Conservation (phyloP, 2,329 filamentous ascomycete genomes). For the Aureobasidium sp. region DNA sequence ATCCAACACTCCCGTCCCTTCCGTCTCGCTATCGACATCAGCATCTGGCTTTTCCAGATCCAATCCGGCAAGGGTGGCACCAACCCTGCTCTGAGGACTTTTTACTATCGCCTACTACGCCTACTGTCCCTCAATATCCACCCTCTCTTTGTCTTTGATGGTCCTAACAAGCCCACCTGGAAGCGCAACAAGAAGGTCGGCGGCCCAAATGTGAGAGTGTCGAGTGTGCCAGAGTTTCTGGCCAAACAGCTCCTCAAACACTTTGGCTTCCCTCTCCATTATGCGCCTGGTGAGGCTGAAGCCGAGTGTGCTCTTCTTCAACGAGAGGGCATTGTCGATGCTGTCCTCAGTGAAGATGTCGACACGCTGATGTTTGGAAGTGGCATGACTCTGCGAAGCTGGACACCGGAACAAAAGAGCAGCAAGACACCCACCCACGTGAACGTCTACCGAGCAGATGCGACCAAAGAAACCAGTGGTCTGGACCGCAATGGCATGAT, state of each 20-base stretch:
- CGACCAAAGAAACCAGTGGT: conserved; percentile 48
- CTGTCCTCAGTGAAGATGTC: conserved; percentile 90
- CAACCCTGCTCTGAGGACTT: conserved; percentile 80
- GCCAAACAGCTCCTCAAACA: conserved; percentile 76
- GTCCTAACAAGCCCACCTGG: conserved; percentile 71
- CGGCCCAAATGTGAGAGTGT: conserved; percentile 52
- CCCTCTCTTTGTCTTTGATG: conserved; percentile 85
- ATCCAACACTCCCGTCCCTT: conserved; percentile 62
- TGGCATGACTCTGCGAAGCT: conserved; percentile 67
- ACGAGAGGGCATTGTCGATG: conserved; percentile 73
- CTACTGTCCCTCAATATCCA: conserved; percentile 70
- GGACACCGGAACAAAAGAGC: conserved; percentile 61
- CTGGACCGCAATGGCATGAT: conserved; percentile 86
- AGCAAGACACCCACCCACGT: conserved; percentile 74
- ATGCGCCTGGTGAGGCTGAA: conserved; percentile 90
- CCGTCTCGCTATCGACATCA: conserved; percentile 83
- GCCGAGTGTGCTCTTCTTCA: conserved; percentile 90
- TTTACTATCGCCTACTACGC: conserved; percentile 83
- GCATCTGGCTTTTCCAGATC: conserved; percentile 94
- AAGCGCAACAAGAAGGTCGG: conserved; percentile 71
- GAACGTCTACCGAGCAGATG: conserved; percentile 62
- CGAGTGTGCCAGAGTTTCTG: conserved; percentile 60
- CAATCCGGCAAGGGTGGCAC: conserved; percentile 76
- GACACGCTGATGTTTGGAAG: conserved; percentile 98
- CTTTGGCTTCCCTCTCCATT: conserved; percentile 76